Evolutionary conservation across 1,284 basidiomycete genomes (phyloP).

Genomic region (Pseudozyma sp.): DNA sequence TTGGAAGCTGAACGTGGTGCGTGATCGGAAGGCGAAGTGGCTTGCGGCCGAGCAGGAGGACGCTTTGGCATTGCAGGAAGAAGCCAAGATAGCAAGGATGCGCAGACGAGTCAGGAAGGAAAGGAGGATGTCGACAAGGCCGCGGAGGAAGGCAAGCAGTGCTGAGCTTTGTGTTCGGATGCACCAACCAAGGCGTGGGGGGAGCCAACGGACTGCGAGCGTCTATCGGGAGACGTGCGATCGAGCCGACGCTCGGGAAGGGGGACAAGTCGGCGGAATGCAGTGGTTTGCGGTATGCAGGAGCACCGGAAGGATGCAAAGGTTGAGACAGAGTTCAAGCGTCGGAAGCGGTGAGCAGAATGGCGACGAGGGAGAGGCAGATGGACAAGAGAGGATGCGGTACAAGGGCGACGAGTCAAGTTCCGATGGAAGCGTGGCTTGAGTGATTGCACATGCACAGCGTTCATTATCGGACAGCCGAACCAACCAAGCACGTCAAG

Average conservation of each 20-base stretch:
- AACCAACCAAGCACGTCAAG: too few relatives aligned
- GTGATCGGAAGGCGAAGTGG: conserved; percentile 6
- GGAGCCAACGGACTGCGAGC: not conserved
- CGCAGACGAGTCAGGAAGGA: not conserved
- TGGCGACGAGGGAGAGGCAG: not conserved
- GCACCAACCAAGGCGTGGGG: not conserved
- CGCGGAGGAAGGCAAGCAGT: not conserved
- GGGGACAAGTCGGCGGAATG: not conserved
- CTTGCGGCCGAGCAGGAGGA: conserved; percentile 14
- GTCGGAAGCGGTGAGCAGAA: not conserved
- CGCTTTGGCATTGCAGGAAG: conserved; percentile 25
- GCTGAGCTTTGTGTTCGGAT: conserved; percentile 2
- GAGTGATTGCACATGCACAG: too few relatives aligned
- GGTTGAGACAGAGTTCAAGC: not conserved
- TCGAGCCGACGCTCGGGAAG: not conserved
- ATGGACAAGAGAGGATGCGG: not conserved
- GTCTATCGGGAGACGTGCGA: not conserved
- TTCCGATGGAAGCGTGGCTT: conserved; percentile 3
- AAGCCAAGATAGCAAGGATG: not conserved
- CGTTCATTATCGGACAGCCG: too few relatives aligned
- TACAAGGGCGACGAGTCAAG: not conserved
- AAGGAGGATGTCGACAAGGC: not conserved
- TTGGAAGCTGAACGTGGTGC: conserved; percentile 6
- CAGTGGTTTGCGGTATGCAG: not conserved
- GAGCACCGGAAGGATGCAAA: not conserved